Evolutionary conservation across 163 green algal species (phyloP), one percentile per base, ranked within the genome.

Genomic region (Scenedesmus sp.): DNA sequence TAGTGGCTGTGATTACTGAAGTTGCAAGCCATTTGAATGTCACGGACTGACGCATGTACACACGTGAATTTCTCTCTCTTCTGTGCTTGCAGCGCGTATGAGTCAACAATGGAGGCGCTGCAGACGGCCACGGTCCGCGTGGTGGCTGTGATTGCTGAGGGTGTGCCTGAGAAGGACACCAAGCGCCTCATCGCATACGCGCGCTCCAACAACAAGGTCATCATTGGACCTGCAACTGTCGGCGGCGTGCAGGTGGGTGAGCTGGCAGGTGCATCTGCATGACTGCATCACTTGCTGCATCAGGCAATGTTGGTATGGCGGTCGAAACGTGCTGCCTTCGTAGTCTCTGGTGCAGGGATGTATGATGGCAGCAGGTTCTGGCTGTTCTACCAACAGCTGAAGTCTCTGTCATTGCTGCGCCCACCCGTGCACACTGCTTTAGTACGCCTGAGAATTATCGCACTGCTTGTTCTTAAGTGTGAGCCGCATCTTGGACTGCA

Each of bases 211-310:
- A 98, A 98, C 96, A 99, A 99, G 94, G 95, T 99, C 86, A 95
- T 99, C 90, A 96, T 99, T 18, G 98, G 98, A 1, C 98, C 98
- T 0, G 98, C 98, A 52, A 99, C 98, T n/a, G 98, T 99, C 20
- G 98, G 98, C 64, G 98, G 97, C 12, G 94, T 99, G 87, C 97
- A 98, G 95, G 96, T 96, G 88, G 4, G 93, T 55, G 82, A n/a
- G 3, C 59, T 34, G 3, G 67, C 67, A 10, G 20, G 1, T 5
- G 4, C 26, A 18, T 16, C 18, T 34, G 66, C 66, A 7, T 34
- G 70, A 4, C n/a, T 46, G 70, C 67, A 13, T 46, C 34, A 46
- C 34, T 46, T 46, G 34, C 18, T 52, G 70, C 70, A 2, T 52
- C 5, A 46, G 23, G 46, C 23, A 4, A 77, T 8, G 16, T 10